Base-by-base conservation (phyloP, 306 rosid species). In the Quercus glauca region DNA sequence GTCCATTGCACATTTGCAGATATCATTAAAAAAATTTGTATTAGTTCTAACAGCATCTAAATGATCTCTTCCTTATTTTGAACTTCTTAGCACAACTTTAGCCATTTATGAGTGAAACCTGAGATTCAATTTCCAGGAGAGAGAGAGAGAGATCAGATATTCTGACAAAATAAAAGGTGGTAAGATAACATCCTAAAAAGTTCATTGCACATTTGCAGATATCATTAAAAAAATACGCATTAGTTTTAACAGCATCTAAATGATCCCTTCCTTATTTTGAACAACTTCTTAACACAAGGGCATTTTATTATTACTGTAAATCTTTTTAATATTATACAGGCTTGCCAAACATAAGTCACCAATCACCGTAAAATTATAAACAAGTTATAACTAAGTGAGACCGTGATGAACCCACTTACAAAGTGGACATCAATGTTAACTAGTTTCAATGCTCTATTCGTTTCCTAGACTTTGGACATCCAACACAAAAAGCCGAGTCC, bases 41-140 rank as follows among this genome's bases (percentile, higher is more conserved):
- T 28, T 67, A 9, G n/a, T 64, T 64, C 70, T 17, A 64, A 64
- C 17, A 25, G 35, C 68, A 25, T 60, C 68, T 64, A 25, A 64
- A 64, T 17, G 13, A 64, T 64, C 37, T 29, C 14, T 29, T 26
- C 21, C 6, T 26, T 26, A 17, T 14, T 26, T 29, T 17, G 6
- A 28, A 64, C 21, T 14, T 5, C 21, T 64, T 29, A 29, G 17
- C 70, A 64, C 21, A 5, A 74, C 76, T 80, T 86, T 86, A 43
- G 88, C 88, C 91, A 88, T 88, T 80, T 84, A 76, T 72, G 76
- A 82, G 33, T 18, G 23, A 35, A 65, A 72, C 83, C 87, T 83
- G 83, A 75, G 81, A 49, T 58, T 60, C 74, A 63, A 63, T 55
- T n/a, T 26, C 63, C 60, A 19, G 37, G 49, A 57, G 80, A 11